Percentiles rank a stretch among this genome's conserved stretches.
Evolutionary conservation across 2,329 filamentous ascomycete species (phyloP).

Genomic region (Pseudogymnoascus sp.): DNA sequence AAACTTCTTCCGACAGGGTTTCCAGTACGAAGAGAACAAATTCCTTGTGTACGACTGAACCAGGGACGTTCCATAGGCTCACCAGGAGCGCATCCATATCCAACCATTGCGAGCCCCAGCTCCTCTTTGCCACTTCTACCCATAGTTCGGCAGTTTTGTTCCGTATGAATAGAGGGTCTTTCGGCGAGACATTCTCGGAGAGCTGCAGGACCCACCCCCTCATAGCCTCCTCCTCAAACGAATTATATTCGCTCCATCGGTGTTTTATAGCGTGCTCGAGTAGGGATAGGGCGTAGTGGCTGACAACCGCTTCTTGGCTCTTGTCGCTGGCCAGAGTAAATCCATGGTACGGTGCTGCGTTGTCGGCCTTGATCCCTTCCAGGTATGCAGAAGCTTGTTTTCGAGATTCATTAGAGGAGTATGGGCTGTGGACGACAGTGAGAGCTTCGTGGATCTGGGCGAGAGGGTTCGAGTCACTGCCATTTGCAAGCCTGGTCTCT

Average conservation of each 20-base stretch:
- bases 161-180: constrained; percentile 74
- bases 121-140: constrained; percentile 89
- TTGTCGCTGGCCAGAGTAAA: constrained; percentile 72
- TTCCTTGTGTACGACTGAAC: constrained; percentile 63
- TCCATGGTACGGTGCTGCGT: constrained; percentile 76
- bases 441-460: constrained; percentile 75
- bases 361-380: constrained; percentile 72
- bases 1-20: constrained; percentile 87
- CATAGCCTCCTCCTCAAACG: constrained; percentile 60
- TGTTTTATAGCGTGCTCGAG: constrained; percentile 86
- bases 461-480: constrained; percentile 41
- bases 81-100: constrained; percentile 85
- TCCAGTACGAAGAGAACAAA: constrained; percentile 84
- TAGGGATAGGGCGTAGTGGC: constrained; percentile 88
- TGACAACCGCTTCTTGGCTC: constrained; percentile 69
- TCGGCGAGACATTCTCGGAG: constrained; percentile 59
- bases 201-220: constrained; percentile 73
- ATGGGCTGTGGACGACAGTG: constrained; percentile 76
- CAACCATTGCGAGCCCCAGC: constrained; percentile 88
- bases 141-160: constrained; percentile 94
- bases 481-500: constrained; percentile 28
- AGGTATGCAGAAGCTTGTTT: constrained; percentile 78
- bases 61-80: constrained; percentile 68
- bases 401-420: constrained; percentile 72
- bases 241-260: constrained; percentile 67